Evolutionary conservation across 345 rosid species (phyloP).

Genomic region (Salix brachista): DNA sequence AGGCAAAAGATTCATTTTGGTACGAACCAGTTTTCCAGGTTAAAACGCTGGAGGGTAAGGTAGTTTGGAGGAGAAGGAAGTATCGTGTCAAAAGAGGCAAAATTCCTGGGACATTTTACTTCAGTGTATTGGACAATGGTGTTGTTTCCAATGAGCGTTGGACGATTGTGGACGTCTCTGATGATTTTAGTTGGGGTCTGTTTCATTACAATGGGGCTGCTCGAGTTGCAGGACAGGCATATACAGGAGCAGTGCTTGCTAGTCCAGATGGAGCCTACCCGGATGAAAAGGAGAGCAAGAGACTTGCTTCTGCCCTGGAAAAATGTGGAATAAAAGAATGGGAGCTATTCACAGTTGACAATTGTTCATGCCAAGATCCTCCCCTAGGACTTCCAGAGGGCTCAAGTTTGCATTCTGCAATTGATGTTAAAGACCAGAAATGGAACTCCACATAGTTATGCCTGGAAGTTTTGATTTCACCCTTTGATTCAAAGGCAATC

Average conservation of each 20-base stretch:
- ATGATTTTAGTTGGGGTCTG: conserved; percentile 87
- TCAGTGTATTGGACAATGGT: conserved; percentile 87
- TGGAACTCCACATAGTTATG: conserved; percentile 11
- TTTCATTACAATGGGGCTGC: conserved; percentile 92
- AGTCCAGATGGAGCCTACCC: conserved; percentile 78
- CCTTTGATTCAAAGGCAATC: neutral
- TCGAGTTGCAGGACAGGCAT: conserved; percentile 86
- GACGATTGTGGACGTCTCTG: conserved; percentile 77
- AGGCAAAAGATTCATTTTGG: conserved; percentile 88
- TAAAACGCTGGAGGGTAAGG: conserved; percentile 58
- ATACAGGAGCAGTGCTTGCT: conserved; percentile 86
- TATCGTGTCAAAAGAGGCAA: conserved; percentile 75
- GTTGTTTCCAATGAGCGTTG: conserved; percentile 89
- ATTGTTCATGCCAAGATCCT: conserved; percentile 63
- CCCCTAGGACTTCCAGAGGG: conserved; percentile 79
- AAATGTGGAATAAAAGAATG: conserved; percentile 82
- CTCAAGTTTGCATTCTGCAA: conserved; percentile 54
- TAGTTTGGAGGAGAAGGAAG: conserved; percentile 87
- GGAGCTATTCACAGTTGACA: conserved; percentile 81
- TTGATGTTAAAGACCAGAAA: conserved; percentile 27
- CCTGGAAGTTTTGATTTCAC: neutral
- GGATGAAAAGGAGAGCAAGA: conserved; percentile 33
- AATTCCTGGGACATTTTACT: conserved; percentile 62
- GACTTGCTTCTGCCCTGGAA: conserved; percentile 53
- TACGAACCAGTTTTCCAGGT: conserved; percentile 92